Base-by-base conservation (phyloP, 805 yeast genomes). In the Saturnispora dispora region DNA sequence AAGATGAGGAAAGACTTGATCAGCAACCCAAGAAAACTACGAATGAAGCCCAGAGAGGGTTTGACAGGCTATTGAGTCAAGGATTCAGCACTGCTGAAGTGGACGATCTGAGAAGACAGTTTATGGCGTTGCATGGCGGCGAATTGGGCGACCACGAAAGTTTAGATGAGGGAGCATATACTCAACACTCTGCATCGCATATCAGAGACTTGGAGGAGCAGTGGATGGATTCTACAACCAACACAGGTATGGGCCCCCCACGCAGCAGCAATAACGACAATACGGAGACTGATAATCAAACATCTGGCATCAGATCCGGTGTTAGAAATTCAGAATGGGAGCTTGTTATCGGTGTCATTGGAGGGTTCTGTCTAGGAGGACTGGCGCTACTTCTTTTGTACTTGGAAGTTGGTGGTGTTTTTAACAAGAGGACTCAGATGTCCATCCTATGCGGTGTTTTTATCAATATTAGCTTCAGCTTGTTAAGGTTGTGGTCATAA, bases 41-140 rank as follows among this genome's bases (percentile, higher is more conserved):
- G 0, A 63, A 74, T 1, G 88, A 87, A 1, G 89, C 88, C 13
- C 82, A 83, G 3, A 77, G 82, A 15, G 96, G 97, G 2, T 88
- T 90, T 64, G 96, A 90, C 64, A 69, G 96, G 41, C 71, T 90
- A 48, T 72, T 89, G 17, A 79, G 81, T 32, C 90, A 89, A 43
- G 97, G 97, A 8, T 87, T 90, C 62, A 75, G 86, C 4, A 86
- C 79, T 32, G 84, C 79, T 53, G 97, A 90, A 58, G 79, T 90
- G 27, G 72, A 72, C 42, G 82, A 82, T 51, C 66, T 90, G 53
- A 73, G 96, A 53, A 69, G 76, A 48, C 96, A 89, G 63, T 89
- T 90, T 61, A 76, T 79, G 52, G 73, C 74, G 52, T 72, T 89
- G 2, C 85, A 87, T 63, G 87, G 87, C 0, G 72, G 62, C 44